Conservation (phyloP, 2,329 filamentous ascomycete genomes). For the Bipolaris sorokiniana region DNA sequence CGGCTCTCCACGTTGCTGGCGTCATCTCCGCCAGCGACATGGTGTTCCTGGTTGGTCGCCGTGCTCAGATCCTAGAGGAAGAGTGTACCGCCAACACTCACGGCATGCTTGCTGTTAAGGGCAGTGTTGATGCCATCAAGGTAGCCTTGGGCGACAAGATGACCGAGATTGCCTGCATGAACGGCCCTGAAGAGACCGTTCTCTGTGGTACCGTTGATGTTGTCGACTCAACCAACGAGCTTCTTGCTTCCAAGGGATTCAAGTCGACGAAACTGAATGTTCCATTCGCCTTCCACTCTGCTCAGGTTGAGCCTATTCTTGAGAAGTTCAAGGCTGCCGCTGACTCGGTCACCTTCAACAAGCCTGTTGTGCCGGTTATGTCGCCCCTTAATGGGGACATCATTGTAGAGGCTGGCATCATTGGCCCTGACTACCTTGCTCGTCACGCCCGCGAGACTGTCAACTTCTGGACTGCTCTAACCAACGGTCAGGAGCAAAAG, state of each 20-base stretch:
- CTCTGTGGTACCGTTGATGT: constrained; percentile 68
- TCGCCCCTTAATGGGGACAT: constrained; percentile 70
- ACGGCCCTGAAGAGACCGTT: constrained; percentile 76
- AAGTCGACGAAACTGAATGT: constrained; percentile 69
- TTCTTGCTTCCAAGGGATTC: constrained; percentile 60
- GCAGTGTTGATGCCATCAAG: constrained; percentile 58
- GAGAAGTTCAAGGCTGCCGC: constrained; percentile 64
- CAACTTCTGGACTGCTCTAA: constrained; percentile 69
- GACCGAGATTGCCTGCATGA: constrained; percentile 72
- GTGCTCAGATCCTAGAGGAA: constrained; percentile 69
- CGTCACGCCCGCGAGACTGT: constrained; percentile 71
- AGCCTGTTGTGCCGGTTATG: constrained; percentile 67
- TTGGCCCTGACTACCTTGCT: constrained; percentile 68
- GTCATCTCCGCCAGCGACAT: constrained; percentile 74
- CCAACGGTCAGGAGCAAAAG: constrained; percentile 63
- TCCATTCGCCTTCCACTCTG: constrained; percentile 71
- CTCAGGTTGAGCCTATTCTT: constrained; percentile 68
- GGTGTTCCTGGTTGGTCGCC: constrained; percentile 72
- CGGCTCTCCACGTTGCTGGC: constrained; percentile 72
- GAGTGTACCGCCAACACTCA: constrained; percentile 71
- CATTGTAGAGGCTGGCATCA: constrained; percentile 61
- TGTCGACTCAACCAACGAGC: constrained; percentile 60
- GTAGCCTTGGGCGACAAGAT: constrained; percentile 59
- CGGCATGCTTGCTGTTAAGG: constrained; percentile 67
- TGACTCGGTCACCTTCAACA: constrained; percentile 61